A percentile compares a stretch with the other conserved stretches of the same genome.
Evolutionary conservation across 2,329 filamentous ascomycete genomes (phyloP).

Genomic region (Colletotrichum sp.): DNA sequence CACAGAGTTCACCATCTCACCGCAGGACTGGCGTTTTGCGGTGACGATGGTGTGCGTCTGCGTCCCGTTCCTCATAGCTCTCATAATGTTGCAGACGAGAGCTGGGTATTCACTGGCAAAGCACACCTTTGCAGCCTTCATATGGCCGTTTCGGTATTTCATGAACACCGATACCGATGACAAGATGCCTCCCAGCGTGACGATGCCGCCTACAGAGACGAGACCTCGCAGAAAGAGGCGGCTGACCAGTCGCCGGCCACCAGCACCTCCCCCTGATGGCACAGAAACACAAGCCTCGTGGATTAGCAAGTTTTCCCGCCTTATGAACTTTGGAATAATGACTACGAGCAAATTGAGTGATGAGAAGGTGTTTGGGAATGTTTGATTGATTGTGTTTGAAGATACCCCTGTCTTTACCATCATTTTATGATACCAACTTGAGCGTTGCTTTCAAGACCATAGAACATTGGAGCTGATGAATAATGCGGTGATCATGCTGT

Average conservation of each 20-base stretch:
- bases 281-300: neutral
- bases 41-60: slow-evolving; percentile 70
- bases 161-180: neutral
- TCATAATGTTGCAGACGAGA: slow-evolving; percentile 50
- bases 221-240: slow-evolving; percentile 20
- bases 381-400: neutral
- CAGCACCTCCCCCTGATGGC: neutral
- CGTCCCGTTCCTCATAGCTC: slow-evolving; percentile 53
- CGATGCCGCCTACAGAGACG: neutral
- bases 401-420: neutral
- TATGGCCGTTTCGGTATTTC: neutral
- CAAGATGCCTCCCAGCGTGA: neutral
- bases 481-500: neutral
- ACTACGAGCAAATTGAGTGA: neutral
- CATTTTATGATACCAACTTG: neutral
- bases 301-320: neutral
- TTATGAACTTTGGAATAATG: neutral
- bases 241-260: slow-evolving; percentile 7
- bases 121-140: neutral
- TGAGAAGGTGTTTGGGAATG: neutral
- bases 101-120: slow-evolving; percentile 27
- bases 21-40: slow-evolving; percentile 49
- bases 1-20: slow-evolving; percentile 47
- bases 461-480: neutral
- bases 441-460: neutral